phyloP scores from a whole-genome alignment of 805 yeast species.

The Kodamaea hsintzibuensis region DNA sequence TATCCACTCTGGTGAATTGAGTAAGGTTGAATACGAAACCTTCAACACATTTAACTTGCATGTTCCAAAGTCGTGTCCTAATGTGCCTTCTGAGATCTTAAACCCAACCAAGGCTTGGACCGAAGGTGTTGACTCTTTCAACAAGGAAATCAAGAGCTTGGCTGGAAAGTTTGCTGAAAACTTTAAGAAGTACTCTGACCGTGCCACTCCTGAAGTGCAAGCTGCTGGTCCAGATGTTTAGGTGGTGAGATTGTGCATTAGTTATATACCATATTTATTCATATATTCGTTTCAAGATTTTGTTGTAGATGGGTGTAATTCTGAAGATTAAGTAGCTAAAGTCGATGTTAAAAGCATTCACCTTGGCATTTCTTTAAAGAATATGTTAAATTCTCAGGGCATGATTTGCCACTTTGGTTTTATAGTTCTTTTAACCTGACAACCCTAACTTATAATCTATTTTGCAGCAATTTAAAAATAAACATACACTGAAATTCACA shows the following conservation, averaged over 20 bases:
- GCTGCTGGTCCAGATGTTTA: conserved; percentile 83
- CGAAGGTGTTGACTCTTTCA: conserved; percentile 41
- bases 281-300: background rate
- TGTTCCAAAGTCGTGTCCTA: conserved; percentile 78
- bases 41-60: conserved; percentile 85
- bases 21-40: conserved; percentile 75
- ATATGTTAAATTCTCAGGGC: too few relatives aligned
- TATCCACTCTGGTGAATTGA: conserved; percentile 87
- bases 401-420: too few relatives aligned
- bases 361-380: too few relatives aligned
- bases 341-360: too few relatives aligned
- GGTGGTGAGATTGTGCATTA: background rate
- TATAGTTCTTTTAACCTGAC: background rate
- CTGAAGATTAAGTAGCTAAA: background rate
- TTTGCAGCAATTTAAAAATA: background rate
- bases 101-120: conserved; percentile 87
- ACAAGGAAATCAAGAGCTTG: conserved; percentile 51
- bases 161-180: conserved; percentile 81
- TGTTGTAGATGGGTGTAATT: background rate
- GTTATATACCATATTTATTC: background rate
- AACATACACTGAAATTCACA: background rate
- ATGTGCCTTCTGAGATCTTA: conserved; percentile 81
- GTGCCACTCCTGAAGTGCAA: conserved; percentile 81
- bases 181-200: conserved; percentile 79
- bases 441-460: background rate